Conservation (phyloP, 2,329 filamentous ascomycete species). For the Sphaerulina musiva region DNA sequence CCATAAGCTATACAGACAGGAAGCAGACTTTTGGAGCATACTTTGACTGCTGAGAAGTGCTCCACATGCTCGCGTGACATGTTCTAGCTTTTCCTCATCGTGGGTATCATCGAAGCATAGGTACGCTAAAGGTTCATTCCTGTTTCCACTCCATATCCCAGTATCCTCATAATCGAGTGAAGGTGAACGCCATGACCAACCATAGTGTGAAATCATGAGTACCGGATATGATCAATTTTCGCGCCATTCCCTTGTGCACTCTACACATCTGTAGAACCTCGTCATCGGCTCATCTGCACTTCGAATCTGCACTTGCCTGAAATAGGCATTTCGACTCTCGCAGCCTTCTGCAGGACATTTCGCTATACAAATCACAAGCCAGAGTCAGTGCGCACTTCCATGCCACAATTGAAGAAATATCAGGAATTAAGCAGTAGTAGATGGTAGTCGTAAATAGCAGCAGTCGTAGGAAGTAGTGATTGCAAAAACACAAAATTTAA, state of each 20-base stretch:
- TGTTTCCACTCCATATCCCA: neutral
- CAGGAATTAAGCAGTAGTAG: no score
- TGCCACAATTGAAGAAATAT: no score
- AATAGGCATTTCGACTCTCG: conserved; percentile 77
- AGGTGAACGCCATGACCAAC: neutral
- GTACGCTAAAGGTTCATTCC: neutral
- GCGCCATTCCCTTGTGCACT: conserved; percentile 42
- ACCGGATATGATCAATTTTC: conserved; percentile 31
- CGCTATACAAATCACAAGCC: conserved; percentile 41
- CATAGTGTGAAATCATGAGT: neutral
- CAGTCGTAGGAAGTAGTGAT: no score
- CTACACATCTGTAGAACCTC: conserved; percentile 69
- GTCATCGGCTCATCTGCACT: conserved; percentile 99
- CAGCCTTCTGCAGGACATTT: conserved; percentile 80
- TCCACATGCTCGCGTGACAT: neutral
- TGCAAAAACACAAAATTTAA: no score
- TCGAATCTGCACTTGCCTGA: conserved; percentile 94
- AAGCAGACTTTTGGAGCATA: neutral
- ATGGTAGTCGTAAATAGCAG: no score
- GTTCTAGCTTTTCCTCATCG: neutral
- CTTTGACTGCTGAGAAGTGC: neutral
- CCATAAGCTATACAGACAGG: conserved; percentile 2
- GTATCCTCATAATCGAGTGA: neutral
- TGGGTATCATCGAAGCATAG: conserved; percentile 3
- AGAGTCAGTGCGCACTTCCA: neutral